Evolutionary conservation across 2,329 filamentous ascomycete genomes (phyloP), one percentile per base, ranked within the genome.

Genomic region (Exophiala mesophila): DNA sequence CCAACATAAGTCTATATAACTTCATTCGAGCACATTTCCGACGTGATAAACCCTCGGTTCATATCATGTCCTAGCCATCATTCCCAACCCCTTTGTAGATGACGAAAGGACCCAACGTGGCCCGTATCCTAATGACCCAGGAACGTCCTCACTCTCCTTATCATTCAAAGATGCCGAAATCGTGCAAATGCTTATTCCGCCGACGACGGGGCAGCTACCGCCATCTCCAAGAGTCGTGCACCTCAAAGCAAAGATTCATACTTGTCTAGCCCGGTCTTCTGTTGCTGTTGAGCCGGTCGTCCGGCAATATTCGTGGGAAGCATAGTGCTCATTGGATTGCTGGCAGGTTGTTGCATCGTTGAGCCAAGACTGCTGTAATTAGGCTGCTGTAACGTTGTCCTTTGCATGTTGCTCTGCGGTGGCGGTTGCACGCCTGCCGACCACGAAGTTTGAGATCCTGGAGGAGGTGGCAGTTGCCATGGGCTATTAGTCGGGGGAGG

Each of bases 161-260:
- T n/a, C n/a, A n/a, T n/a, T n/a, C n/a, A n/a, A n/a, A n/a, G n/a
- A n/a, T n/a, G n/a, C n/a, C n/a, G n/a, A n/a, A n/a, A n/a, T n/a
- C n/a, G n/a, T n/a, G n/a, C n/a, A n/a, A n/a, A n/a, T n/a, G n/a
- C n/a, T n/a, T n/a, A n/a, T n/a, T n/a, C n/a, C n/a, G n/a, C n/a
- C n/a, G n/a, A n/a, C n/a, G n/a, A n/a, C n/a, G n/a, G n/a, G n/a
- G n/a, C n/a, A n/a, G n/a, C n/a, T n/a, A n/a, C n/a, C n/a, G n/a
- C n/a, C n/a, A n/a, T n/a, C n/a, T n/a, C n/a, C n/a, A n/a, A n/a
- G n/a, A n/a, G n/a, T n/a, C n/a, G n/a, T n/a, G n/a, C n/a, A n/a
- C 8, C 26, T 62, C 52, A 78, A 45, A 78, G 55, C 49, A 78
- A 63, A 58, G 74, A 78, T 52, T 77, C 72, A 56, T 72, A 78